These are phyloP conservation scores for Danielia reshetovae DNA, from an alignment of 805 yeast species.

Conservation along the genomic window DNA sequence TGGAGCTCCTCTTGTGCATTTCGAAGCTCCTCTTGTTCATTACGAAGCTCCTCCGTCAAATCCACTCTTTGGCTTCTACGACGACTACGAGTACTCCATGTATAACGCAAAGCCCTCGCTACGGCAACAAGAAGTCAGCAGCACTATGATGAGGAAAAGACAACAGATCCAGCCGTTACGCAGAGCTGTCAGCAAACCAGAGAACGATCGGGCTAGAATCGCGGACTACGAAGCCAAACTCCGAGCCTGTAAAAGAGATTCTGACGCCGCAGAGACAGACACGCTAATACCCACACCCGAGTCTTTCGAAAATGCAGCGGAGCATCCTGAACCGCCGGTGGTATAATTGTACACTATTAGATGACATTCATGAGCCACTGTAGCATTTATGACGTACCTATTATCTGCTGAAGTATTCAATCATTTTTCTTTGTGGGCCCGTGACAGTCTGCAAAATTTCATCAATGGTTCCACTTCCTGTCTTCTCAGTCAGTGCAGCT, in stretches of 20 bases:
- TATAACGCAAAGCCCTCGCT: slow-evolving; percentile 16
- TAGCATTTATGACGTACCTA: no score
- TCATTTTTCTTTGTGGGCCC: slow-evolving; percentile 41
- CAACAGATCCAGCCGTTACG: slow-evolving; percentile 21
- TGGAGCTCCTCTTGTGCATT: no score
- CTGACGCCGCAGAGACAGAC: no score
- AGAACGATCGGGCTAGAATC: no score
- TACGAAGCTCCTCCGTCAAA: slow-evolving; percentile 2
- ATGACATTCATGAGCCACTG: no score
- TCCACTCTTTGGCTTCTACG: slow-evolving; percentile 7
- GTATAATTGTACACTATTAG: no score
- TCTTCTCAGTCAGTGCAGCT: slow-evolving; percentile 4
- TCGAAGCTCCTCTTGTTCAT: slow-evolving; percentile 8
- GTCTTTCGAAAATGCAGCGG: no score
- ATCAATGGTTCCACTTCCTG: slow-evolving; percentile 14
- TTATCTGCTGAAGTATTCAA: slow-evolving; percentile 39
- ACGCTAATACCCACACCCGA: slow-evolving; percentile 7
- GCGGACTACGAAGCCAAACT: slow-evolving; percentile 8
- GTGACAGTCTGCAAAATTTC: slow-evolving; percentile 36
- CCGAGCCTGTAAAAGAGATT: no score
- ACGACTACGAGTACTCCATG: slow-evolving; percentile 7
- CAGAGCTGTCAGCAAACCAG: no score
- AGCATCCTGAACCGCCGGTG: no score
- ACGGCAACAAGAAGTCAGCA: slow-evolving; percentile 31
- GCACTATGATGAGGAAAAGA: slow-evolving; percentile 32